Base-by-base conservation (phyloP, 768 basidiomycete species). In the Leccinellum luteum region DNA sequence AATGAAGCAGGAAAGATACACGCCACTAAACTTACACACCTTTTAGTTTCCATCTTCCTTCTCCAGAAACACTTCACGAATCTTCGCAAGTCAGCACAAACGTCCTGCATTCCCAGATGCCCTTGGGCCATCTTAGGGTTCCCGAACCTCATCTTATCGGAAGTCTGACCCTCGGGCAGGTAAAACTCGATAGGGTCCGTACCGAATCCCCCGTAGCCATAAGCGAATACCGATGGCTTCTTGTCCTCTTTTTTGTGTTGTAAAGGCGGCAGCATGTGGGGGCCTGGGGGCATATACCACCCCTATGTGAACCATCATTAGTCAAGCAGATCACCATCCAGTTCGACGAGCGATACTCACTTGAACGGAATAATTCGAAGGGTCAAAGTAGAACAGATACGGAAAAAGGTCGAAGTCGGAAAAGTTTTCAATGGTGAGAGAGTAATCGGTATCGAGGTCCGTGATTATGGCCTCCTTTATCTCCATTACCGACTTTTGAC, bases 361-460 rank as follows among this genome's bases (percentile, higher is more conserved):
- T 6, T 61, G 51, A 9, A 66, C 17, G n/a, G 55, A 34, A 10
- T 66, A 67, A 31, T 67, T 58, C 2, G 54, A 61, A 9, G 66
- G 65, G 13, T 66, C 65, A n/a, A 66, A 64, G 34, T 64, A 66
- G 57, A 67, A 66, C 27, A 66, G 21, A 50, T 67, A 66, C 3
- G 66, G 66, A 6, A 64, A 66, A 1, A 67, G 54, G 41, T 62
- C 58, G 55, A 60, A 52, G 0, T 60, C 55, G 38, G 65, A 67
- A 17, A 2, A 35, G 51, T 65, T 66, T 52, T 67, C 58, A 38
- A 62, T 35, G 21, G 66, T 66, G n/a, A 67, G 19, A 15, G 63
- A 54, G 32, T 67, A 67, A 12, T 17, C 45, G 10, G 30, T 14
- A 4, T 48, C 41, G 19, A 67, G 48, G 48, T 62, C 60, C 4